Evolutionary conservation across 345 rosid genomes (phyloP).

Genomic region (Populus nigra): DNA sequence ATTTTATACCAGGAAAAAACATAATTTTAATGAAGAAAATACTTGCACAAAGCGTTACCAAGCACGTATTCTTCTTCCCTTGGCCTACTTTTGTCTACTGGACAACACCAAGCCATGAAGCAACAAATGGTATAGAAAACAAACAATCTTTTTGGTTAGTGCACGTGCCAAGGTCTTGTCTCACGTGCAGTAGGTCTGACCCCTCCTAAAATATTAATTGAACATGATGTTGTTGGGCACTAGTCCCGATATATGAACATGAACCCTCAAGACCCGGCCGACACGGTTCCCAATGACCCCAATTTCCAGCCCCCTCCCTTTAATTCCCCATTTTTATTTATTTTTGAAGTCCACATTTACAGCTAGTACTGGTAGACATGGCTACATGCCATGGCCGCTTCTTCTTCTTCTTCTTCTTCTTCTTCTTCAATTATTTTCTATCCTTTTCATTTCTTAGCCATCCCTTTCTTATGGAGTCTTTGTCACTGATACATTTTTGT

Average conservation of each 20-base stretch:
- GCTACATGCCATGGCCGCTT: too few relatives aligned
- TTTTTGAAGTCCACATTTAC: neutral
- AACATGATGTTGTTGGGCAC: slow-evolving; percentile 25
- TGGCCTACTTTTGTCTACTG: neutral
- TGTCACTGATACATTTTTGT: neutral
- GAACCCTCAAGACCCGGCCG: slow-evolving; percentile 47
- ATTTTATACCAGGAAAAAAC: too few relatives aligned
- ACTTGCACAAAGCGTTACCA: too few relatives aligned
- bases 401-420: too few relatives aligned
- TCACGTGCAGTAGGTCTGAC: slow-evolving; percentile 30
- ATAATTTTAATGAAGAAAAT: too few relatives aligned
- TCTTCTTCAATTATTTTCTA: neutral
- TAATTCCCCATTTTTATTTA: neutral
- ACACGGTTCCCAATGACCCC: slow-evolving; percentile 46
- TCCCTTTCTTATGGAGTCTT: neutral
- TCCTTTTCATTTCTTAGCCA: neutral
- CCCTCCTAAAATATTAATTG: slow-evolving; percentile 5
- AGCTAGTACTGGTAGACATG: neutral
- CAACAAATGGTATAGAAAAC: neutral
- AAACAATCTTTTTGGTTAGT: neutral
- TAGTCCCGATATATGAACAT: slow-evolving; percentile 30
- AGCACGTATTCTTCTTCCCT: neutral
- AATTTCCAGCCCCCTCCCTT: neutral
- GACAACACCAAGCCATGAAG: neutral
- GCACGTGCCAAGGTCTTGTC: slow-evolving; percentile 41